phyloP scores from a whole-genome alignment of 2,329 filamentous ascomycete genomes.

The Exutisphaerella laricina region DNA sequence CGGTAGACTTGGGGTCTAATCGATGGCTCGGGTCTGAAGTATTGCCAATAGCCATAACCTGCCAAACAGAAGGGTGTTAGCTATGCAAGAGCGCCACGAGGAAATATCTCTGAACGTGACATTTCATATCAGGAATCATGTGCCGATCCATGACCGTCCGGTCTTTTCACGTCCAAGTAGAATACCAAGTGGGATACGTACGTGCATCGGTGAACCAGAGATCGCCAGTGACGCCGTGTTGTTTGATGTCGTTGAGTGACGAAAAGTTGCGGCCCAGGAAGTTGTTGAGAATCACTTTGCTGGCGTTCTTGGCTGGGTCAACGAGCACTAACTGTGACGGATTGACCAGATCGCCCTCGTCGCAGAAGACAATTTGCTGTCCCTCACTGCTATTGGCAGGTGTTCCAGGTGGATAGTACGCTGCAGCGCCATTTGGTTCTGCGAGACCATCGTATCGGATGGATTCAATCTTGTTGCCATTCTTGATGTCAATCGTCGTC shows the following conservation, averaged over 20 bases:
- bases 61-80: no score
- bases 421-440: conserved; percentile 30
- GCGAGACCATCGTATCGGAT: conserved; percentile 26
- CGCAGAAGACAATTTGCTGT: conserved; percentile 32
- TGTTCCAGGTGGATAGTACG: conserved; percentile 30
- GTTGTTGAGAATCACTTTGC: conserved; percentile 48
- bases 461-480: conserved; percentile 25
- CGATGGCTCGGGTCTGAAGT: conserved; percentile 48
- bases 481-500: conserved; percentile 30
- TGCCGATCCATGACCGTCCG: no score
- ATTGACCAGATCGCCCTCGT: conserved; percentile 27
- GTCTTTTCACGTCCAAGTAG: conserved; percentile 21
- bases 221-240: conserved; percentile 50
- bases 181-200: conserved; percentile 53
- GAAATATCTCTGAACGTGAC: no score
- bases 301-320: conserved; percentile 26
- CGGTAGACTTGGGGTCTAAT: conserved; percentile 57
- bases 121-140: no score
- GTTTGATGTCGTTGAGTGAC: conserved; percentile 53
- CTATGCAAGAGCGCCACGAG: no score
- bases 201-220: conserved; percentile 59
- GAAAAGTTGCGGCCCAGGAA: conserved; percentile 59
- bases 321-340: conserved; percentile 27
- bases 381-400: conserved; percentile 28
- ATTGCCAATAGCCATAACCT: conserved; percentile 13